phyloP scores from a whole-genome alignment of 2,329 filamentous ascomycete species.

The Sarocladium kiliense region DNA sequence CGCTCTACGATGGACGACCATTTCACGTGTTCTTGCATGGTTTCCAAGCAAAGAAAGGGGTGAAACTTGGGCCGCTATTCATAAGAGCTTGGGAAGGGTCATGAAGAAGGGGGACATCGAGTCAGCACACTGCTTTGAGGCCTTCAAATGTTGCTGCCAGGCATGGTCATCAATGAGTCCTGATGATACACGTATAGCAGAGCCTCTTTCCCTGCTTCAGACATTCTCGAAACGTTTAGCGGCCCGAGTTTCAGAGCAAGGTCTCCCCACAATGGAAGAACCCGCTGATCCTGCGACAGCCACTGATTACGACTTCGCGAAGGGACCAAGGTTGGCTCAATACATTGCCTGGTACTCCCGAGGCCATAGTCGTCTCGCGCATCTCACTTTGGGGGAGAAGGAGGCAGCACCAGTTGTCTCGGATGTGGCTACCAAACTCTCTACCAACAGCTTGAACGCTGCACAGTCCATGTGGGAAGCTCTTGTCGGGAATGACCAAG shows the following conservation, averaged over 20 bases:
- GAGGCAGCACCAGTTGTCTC: conserved; percentile 18
- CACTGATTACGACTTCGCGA: conserved; percentile 17
- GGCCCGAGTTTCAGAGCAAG: conserved; percentile 18
- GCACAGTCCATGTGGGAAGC: conserved; percentile 21
- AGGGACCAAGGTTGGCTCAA: conserved; percentile 22
- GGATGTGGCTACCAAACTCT: background rate
- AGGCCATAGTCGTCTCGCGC: conserved; percentile 26
- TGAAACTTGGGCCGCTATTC: conserved; percentile 27
- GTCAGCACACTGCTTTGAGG: conserved; percentile 32
- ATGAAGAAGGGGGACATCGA: conserved; percentile 26
- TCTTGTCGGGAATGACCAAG: conserved; percentile 31
- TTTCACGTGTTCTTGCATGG: conserved; percentile 32
- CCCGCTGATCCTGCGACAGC: background rate
- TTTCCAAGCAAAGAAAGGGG: conserved; percentile 21
- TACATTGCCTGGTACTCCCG: conserved; percentile 30
- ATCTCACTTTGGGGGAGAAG: conserved; percentile 21
- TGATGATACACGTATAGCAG: conserved; percentile 23
- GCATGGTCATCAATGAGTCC: conserved; percentile 34
- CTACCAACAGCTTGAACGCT: background rate
- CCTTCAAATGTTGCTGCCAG: conserved; percentile 33
- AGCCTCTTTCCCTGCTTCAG: conserved; percentile 26
- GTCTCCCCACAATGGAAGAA: background rate
- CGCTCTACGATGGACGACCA: conserved; percentile 36
- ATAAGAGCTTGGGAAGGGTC: conserved; percentile 26
- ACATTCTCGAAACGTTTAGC: conserved; percentile 28